Evolutionary conservation across 139 green algal genomes (phyloP), one percentile per base, ranked within the genome.

Genomic region (Chlamydomonas sphaeroides): DNA sequence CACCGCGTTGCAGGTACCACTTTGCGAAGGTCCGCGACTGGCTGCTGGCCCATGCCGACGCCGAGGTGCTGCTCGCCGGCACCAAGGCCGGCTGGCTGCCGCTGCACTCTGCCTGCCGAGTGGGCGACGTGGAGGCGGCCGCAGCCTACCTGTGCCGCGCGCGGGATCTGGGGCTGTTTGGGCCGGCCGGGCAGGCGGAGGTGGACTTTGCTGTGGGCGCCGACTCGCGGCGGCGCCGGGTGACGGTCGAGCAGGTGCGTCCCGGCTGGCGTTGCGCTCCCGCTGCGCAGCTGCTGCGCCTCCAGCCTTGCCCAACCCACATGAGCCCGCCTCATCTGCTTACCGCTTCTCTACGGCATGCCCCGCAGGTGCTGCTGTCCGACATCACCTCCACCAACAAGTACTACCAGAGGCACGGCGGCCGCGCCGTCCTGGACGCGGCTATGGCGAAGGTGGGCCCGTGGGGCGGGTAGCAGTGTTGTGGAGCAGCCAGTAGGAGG

Each of bases 11-110:
- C 53, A 80, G 72, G 57, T 57, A 59, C 36, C 33, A 48, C 28
- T 20, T 80, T 14, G 25, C 59, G 3, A 2, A 17, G 1, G 56
- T 68, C 8, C 72, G 53, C 48, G 33, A 39, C 56, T 80, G 72
- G 72, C 38, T 80, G 38, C 72, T 80, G 56, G 25, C 49, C 33
- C 72, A 35, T 5, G 23, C 10, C 28, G 56, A 68, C 36, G 72
- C 72, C 1, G 15, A 18, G 3, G 41, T 69, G 72, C 56, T 80
- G 38, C 10, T 59, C 36, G 26, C 30, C 33, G 0, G 36, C 36
- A 80, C 72, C n/a, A 80, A 68, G 72, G 56, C 48, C 26, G 72
- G 56, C 35, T 80, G 72, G 72, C 36, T 56, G 36, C 56, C 56
- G 33, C 36, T 80, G 38, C 15, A 30, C 26, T 69, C 72, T 11